Base-by-base conservation (phyloP, 73 alveolate species). In the Paramecium caudatum region DNA sequence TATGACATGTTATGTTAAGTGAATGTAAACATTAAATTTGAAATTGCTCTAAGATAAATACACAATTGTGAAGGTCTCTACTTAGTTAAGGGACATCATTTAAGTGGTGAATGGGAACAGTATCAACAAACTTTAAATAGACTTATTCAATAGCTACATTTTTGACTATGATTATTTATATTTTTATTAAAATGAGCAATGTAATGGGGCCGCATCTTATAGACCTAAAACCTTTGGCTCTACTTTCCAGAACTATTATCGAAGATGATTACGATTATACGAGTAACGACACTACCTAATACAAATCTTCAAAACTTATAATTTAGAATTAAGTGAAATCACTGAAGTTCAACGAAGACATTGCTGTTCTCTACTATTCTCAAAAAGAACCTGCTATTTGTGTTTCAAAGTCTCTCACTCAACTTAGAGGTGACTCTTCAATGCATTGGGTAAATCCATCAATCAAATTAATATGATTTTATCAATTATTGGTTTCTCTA, bases 1-100 rank as follows among this genome's bases (percentile, higher is more conserved):
- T 65, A 33, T 32, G 83, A 65, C 8, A 13, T 65, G 0, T 3
- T 36, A 65, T 65, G 83, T n/a, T 65, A 65, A 65, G 16, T 30
- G 27, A 65, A 65, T 65, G 33, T 65, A 30, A 65, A 30, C 6
- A 33, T 65, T 30, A 65, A 36, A 65, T 65, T 65, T 65, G 83
- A 32, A 65, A 32, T 65, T 10, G 32, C 47, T 33, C 27, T 65
- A 12, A 65, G 55, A 30, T 36, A 65, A 43, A 33, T 65, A 0
- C 39, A 65, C 1, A 65, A 65, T 65, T 33, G 50, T 33, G 83
- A 65, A 16, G 15, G 39, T 8, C 17, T 65, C 27, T 65, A 65
- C 49, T 65, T 65, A 36, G 32, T 65, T 15, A 65, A 65, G 34
- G 83, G 50, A 10, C 83, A 65, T 65, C 49, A 65, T 65, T 65